phyloP scores from a whole-genome alignment of 331 rosid genomes.

The Saraca asoca region DNA sequence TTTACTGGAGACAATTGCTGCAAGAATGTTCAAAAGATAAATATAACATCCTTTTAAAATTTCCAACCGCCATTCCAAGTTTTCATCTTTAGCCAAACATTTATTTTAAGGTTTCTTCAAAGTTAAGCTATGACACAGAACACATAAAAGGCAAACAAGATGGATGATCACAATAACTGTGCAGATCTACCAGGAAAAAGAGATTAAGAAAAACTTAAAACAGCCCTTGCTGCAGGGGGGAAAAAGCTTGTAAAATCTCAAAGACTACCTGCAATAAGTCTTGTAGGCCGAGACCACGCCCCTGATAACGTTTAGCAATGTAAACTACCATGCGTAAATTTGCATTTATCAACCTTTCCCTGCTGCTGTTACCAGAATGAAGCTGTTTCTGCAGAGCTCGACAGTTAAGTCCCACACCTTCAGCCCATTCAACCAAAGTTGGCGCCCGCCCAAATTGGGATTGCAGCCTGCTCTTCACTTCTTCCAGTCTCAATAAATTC shows the following conservation, averaged over 20 bases:
- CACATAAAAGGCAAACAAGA: constrained; percentile 2
- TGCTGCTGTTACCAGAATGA: constrained; percentile 55
- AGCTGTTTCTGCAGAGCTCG: constrained; percentile 50
- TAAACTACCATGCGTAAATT: constrained; percentile 83
- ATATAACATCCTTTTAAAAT: constrained; percentile 12
- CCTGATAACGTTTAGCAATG: constrained; percentile 77
- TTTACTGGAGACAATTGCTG: constrained; percentile 15
- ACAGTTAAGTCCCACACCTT: constrained; percentile 66
- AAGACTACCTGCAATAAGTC: constrained; percentile 81
- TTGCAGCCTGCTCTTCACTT: constrained; percentile 64
- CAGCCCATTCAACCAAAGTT: constrained; percentile 81
- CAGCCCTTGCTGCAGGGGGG: constrained; percentile 12
- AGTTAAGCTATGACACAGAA: constrained; percentile 16
- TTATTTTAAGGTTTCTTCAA: constrained; percentile 10
- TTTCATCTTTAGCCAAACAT: constrained; percentile 16
- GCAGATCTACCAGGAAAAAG: constrained; percentile 17
- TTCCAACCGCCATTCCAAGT: background rate
- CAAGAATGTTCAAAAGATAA: constrained; percentile 14
- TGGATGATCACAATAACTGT: constrained; percentile 5
- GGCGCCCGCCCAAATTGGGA: constrained; percentile 81
- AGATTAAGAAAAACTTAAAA: constrained; percentile 12
- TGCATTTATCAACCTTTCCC: constrained; percentile 65
- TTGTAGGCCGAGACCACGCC: constrained; percentile 72
- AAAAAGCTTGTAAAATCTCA: constrained; percentile 21
- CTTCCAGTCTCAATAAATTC: constrained; percentile 64